Conservation (phyloP, 352 stramenopile species). For the Pythium grandisporangium region DNA sequence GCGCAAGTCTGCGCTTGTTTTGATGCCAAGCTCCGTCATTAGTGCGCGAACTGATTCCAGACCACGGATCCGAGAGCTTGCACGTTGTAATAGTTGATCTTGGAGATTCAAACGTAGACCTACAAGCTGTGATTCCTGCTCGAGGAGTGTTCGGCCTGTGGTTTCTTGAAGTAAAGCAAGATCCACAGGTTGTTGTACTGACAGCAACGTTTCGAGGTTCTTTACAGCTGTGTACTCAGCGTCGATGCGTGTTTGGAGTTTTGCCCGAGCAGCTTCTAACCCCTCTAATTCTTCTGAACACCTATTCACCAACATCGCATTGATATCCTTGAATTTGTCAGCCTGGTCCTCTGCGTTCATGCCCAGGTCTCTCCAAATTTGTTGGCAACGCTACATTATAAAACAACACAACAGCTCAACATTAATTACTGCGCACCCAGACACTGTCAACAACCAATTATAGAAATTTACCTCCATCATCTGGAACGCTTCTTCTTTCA, state of each 20-base stretch:
- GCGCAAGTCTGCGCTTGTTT: conserved; percentile 24
- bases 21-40: conserved; percentile 24
- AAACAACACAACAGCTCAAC: too few species aligned
- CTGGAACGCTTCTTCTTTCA: conserved; percentile 50
- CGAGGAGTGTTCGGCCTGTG: conserved; percentile 31
- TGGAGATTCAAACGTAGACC: conserved; percentile 16
- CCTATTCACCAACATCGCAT: conserved; percentile 38
- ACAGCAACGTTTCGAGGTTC: conserved; percentile 32
- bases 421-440: too few species aligned
- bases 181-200: conserved; percentile 23
- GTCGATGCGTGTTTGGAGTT: conserved; percentile 35
- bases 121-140: conserved; percentile 44
- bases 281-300: conserved; percentile 53
- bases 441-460: too few species aligned
- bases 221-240: conserved; percentile 25
- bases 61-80: conserved; percentile 23
- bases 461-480: conserved; percentile 53
- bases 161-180: conserved; percentile 20
- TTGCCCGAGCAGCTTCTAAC: conserved; percentile 33
- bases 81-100: conserved; percentile 30
- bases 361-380: conserved; percentile 57
- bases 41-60: conserved; percentile 28
- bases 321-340: conserved; percentile 55
- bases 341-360: conserved; percentile 37
- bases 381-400: conserved; percentile 56